A percentile compares a stretch with the other conserved stretches of the same genome.
phyloP scores from a whole-genome alignment of 2,329 filamentous ascomycete species.

The Monosporascus sp. region DNA sequence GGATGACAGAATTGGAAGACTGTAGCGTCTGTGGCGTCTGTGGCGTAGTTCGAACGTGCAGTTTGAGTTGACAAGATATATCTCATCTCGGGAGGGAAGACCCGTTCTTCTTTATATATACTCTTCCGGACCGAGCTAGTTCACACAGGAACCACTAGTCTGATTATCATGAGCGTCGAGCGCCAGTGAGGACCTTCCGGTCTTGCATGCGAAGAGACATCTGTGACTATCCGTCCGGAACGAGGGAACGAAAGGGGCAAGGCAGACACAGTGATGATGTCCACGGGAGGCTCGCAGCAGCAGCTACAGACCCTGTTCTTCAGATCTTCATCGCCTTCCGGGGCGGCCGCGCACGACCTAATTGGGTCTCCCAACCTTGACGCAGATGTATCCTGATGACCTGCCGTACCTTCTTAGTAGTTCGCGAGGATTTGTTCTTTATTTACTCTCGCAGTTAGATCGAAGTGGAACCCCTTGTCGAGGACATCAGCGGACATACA shows the following conservation, averaged over 20 bases:
- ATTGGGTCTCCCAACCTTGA: not conserved
- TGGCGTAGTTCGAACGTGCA: not conserved
- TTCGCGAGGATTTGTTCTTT: not conserved
- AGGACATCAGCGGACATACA: not conserved
- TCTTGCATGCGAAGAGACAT: not conserved
- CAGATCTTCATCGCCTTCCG: not conserved
- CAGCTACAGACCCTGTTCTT: not conserved
- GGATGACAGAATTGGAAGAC: too few relatives aligned
- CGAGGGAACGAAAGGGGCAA: not conserved
- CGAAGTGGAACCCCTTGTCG: not conserved
- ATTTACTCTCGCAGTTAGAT: not conserved
- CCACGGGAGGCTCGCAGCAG: not conserved
- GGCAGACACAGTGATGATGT: too few relatives aligned
- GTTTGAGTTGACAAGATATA: not conserved
- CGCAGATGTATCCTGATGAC: too few relatives aligned
- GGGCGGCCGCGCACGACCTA: not conserved
- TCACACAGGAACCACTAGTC: not conserved
- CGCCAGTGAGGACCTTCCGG: not conserved
- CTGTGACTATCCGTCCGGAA: not conserved
- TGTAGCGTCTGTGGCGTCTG: too few relatives aligned
- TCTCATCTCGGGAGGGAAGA: not conserved
- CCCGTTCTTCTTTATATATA: not conserved
- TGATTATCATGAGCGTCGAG: not conserved
- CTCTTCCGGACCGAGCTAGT: not conserved
- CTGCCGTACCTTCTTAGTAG: too few relatives aligned